Base-by-base conservation (phyloP, 2,329 filamentous ascomycete species). In the Scytalidium sp. region DNA sequence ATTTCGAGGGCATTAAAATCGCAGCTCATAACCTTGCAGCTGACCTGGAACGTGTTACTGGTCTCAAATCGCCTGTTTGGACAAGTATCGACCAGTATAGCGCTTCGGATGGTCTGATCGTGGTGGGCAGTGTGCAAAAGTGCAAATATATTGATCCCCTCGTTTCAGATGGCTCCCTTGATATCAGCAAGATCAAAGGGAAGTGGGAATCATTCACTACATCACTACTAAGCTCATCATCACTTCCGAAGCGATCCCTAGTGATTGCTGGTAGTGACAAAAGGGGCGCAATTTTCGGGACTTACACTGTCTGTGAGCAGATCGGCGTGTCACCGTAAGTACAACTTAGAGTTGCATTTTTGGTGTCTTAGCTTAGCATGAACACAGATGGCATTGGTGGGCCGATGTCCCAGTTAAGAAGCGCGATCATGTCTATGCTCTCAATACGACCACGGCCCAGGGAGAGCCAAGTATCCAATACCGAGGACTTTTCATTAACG, bases 21-120 rank as follows among this genome's bases (percentile, higher is more conserved):
- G 83, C 83, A 3, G 84, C 82, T 1, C 72, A 80, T 22, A 84
- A 88, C 62, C 74, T 88, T 8, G 81, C 83, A 0, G 61, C 74
- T 10, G 85, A 88, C 60, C 87, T 88, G 66, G 83, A 83, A n/a
- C 76, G 81, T 8, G 83, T 87, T 3, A 87, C 84, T 0, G 83
- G 83, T n/a, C 73, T 67, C 11, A 85, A 85, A 63, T 79, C 81
- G 47, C 76, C 80, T 2, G 66, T 48, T 19, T 61, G 10, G 47
- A n/a, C 42, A 6, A 40, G 36, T 25, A 20, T 52, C 36, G 19
- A 41, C 17, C 15, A 40, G 13, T 23, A 47, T 40, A 48, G 44
- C 15, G 41, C 19, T 11, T 52, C 51, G 19, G 67, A 61, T 2
- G 64, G 64, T 2, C 75, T 80, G 15, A 80, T 88, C 56, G 85